Percentiles rank a stretch among this genome's conserved stretches.
Conservation (phyloP, 2,329 filamentous ascomycete genomes). For the Fusarium scirpi region DNA sequence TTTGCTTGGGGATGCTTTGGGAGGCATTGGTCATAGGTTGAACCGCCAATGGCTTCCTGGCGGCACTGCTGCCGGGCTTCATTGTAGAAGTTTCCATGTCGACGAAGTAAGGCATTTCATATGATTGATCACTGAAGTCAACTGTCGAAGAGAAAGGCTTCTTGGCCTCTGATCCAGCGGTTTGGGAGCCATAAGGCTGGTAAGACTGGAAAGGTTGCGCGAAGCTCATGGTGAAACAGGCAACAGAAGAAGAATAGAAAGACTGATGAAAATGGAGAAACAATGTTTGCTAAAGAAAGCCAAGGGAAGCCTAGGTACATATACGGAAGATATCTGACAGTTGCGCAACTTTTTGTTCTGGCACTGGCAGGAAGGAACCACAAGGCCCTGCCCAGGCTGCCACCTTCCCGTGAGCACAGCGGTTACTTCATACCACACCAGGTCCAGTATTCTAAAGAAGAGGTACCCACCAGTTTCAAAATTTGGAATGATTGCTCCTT, state of each 20-base stretch:
- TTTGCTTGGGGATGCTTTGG: background rate
- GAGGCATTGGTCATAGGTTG: background rate
- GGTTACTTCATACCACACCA: background rate
- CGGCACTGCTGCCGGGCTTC: background rate
- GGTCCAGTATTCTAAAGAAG: too few species aligned
- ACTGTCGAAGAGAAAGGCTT: slow-evolving; percentile 4
- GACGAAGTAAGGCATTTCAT: slow-evolving; percentile 1
- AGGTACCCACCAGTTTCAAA: background rate
- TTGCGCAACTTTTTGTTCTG: too few species aligned
- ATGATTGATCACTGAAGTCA: slow-evolving; percentile 10
- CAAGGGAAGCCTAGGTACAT: background rate
- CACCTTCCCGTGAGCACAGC: background rate
- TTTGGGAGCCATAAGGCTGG: background rate
- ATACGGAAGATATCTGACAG: background rate
- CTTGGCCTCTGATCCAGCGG: background rate
- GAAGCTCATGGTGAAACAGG: slow-evolving; percentile 1
- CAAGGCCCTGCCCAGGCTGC: background rate
- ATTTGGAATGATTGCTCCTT: background rate
- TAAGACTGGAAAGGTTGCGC: background rate
- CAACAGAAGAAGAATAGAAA: background rate
- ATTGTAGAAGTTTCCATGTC: too few species aligned
- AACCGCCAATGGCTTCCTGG: background rate
- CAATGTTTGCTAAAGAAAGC: background rate
- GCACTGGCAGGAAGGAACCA: background rate
- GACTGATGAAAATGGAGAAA: background rate